Conservation (phyloP, 257 asterid species). For the Scutellaria barbata region DNA sequence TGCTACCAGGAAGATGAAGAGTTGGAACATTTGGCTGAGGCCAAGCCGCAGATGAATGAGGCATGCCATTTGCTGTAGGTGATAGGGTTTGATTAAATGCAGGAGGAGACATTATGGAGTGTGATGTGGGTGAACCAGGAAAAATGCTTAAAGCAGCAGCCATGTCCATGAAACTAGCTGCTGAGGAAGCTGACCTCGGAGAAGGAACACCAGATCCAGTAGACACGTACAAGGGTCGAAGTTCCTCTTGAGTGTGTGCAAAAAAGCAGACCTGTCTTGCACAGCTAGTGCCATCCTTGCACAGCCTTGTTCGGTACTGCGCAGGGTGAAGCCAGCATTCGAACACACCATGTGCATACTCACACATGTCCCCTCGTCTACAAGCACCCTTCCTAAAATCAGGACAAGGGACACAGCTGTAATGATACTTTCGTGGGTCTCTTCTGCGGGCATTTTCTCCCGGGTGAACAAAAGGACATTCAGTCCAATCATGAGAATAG, state of each 20-base stretch:
- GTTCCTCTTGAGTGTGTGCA: slow-evolving; percentile 89
- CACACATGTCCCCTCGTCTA: slow-evolving; percentile 97
- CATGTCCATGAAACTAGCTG: slow-evolving; percentile 90
- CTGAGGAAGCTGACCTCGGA: slow-evolving; percentile 76
- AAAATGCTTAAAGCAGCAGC: slow-evolving; percentile 75
- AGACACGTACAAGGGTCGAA: slow-evolving; percentile 84
- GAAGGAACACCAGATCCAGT: slow-evolving; percentile 96
- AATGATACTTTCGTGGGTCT: slow-evolving; percentile 90
- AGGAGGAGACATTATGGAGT: slow-evolving; percentile 72
- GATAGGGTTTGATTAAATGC: slow-evolving; percentile 73
- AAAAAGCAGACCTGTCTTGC: slow-evolving; percentile 89
- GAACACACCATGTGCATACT: slow-evolving; percentile 97
- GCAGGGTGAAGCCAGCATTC: slow-evolving; percentile 99
- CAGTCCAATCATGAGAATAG: slow-evolving; percentile 98
- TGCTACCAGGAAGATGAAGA: slow-evolving; percentile 86
- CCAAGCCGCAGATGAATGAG: slow-evolving; percentile 68
- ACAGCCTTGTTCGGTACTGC: slow-evolving; percentile 82
- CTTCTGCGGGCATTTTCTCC: slow-evolving; percentile 97
- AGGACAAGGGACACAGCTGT: slow-evolving; percentile 98
- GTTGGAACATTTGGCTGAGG: slow-evolving; percentile 83
- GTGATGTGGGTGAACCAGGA: slow-evolving; percentile 87
- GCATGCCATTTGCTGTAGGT: slow-evolving; percentile 73
- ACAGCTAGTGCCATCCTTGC: slow-evolving; percentile 89
- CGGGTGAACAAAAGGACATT: slow-evolving; percentile 96
- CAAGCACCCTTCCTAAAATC: slow-evolving; percentile 94